A percentile compares a stretch with the other conserved stretches of the same genome.
These are phyloP conservation scores for Ascochyta pisi DNA, from an alignment of 2,329 filamentous ascomycete genomes.

Conservation along the genomic window DNA sequence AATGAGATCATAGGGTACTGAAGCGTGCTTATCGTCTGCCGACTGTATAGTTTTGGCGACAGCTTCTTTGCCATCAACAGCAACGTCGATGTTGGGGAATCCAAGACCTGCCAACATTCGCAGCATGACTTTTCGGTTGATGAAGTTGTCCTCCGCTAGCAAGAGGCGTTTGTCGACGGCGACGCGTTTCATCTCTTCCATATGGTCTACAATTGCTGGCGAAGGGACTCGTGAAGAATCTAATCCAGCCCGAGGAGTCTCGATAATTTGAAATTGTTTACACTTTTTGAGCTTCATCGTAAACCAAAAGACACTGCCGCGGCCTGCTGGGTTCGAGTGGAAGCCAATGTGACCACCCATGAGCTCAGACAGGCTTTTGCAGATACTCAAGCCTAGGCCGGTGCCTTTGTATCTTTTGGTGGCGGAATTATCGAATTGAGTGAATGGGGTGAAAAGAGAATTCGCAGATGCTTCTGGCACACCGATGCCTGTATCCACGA, in stretches of 20 bases:
- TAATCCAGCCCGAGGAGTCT: constrained; percentile 22
- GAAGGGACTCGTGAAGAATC: constrained; percentile 14
- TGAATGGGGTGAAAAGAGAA: constrained; percentile 64
- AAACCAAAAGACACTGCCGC: constrained; percentile 62
- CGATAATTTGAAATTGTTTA: constrained; percentile 27
- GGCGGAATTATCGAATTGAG: constrained; percentile 61
- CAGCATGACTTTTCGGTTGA: constrained; percentile 57
- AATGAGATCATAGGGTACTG: constrained; percentile 37
- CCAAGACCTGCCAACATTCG: constrained; percentile 54
- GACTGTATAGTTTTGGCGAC: constrained; percentile 35
- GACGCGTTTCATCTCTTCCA: constrained; percentile 30
- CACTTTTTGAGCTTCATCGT: constrained; percentile 48
- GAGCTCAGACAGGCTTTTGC: constrained; percentile 62
- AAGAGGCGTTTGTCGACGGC: constrained; percentile 42
- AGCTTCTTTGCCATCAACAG: constrained; percentile 53
- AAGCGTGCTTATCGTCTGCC: constrained; percentile 2
- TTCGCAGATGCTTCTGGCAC: constrained; percentile 55
- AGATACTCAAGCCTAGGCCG: constrained; percentile 64
- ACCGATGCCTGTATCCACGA: constrained; percentile 63
- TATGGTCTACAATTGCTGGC: constrained; percentile 18
- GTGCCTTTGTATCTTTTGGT: constrained; percentile 63
- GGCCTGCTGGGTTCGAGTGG: constrained; percentile 54
- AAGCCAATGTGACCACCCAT: constrained; percentile 63
- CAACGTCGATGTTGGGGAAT: constrained; percentile 46
- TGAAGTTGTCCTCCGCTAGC: constrained; percentile 57